These are phyloP conservation scores for Cryoendolithus antarcticus DNA, from an alignment of 2,329 filamentous ascomycete species.

Conservation along the genomic window DNA sequence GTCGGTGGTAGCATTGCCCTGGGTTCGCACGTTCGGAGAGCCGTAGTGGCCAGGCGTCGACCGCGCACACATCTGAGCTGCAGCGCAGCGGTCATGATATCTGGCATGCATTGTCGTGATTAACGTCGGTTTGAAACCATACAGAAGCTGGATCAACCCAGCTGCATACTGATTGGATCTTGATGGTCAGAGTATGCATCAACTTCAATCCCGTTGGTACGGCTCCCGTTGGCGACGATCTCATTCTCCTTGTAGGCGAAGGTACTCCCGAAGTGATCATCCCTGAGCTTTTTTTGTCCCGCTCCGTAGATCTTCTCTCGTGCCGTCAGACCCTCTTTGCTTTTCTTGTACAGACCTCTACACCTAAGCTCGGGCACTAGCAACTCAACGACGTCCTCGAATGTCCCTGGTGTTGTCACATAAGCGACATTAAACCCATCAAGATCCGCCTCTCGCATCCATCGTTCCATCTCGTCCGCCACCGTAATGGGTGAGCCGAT, in stretches of 20 bases:
- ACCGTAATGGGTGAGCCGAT: slow-evolving; percentile 36
- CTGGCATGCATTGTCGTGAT: too few species aligned
- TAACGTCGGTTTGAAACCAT: too few species aligned
- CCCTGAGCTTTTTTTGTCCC: slow-evolving; percentile 44
- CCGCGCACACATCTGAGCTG: too few species aligned
- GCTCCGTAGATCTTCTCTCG: slow-evolving; percentile 49
- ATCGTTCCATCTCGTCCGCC: slow-evolving; percentile 37
- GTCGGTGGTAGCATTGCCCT: too few species aligned
- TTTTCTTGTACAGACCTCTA: slow-evolving; percentile 19
- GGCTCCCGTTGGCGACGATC: too few species aligned
- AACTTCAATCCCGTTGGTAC: too few species aligned
- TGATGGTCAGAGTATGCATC: too few species aligned
- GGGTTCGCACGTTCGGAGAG: too few species aligned
- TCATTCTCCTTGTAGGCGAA: slow-evolving; percentile 48
- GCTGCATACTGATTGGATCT: too few species aligned
- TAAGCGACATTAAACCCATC: slow-evolving; percentile 34
- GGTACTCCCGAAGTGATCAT: slow-evolving; percentile 45
- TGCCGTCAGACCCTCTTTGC: slow-evolving; percentile 15
- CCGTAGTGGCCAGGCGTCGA: too few species aligned
- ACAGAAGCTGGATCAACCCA: too few species aligned
- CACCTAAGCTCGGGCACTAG: slow-evolving; percentile 36
- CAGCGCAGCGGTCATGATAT: too few species aligned
- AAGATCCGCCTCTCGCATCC: slow-evolving; percentile 32
- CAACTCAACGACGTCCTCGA: slow-evolving; percentile 40
- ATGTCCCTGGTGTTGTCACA: slow-evolving; percentile 39